Percentiles rank a stretch among this genome's conserved stretches.
Conservation (phyloP, 2,329 filamentous ascomycete species). For the Claviceps lovelessii region DNA sequence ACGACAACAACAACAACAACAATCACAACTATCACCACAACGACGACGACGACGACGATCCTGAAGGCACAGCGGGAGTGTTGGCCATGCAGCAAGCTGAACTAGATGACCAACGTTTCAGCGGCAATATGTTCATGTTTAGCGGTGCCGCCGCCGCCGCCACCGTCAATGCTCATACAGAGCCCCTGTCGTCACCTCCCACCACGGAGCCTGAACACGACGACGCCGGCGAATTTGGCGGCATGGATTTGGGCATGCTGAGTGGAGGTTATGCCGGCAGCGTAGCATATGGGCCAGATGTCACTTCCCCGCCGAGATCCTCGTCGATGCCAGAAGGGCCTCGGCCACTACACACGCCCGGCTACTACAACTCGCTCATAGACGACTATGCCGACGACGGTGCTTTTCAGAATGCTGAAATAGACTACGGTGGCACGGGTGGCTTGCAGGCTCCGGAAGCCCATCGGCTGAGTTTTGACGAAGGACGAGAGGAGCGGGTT, state of each 20-base stretch:
- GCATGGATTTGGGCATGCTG: constrained; percentile 59
- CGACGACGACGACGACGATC: constrained; percentile 49
- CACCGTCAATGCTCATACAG: background rate
- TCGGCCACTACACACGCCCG: constrained; percentile 34
- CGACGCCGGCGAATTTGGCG: constrained; percentile 58
- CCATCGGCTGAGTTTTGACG: constrained; percentile 76
- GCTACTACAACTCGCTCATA: constrained; percentile 17
- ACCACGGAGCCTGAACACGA: constrained; percentile 34
- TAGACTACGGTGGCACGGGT: constrained; percentile 84
- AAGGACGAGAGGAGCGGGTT: constrained; percentile 62
- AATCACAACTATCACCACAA: no score
- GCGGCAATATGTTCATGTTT: constrained; percentile 17
- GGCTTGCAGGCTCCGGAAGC: constrained; percentile 63
- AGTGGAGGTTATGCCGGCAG: constrained; percentile 54
- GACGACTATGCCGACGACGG: constrained; percentile 19
- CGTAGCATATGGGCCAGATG: constrained; percentile 34
- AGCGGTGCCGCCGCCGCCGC: constrained; percentile 2
- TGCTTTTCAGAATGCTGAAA: constrained; percentile 46
- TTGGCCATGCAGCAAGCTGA: constrained; percentile 76
- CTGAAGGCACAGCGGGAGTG: constrained; percentile 72
- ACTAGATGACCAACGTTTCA: constrained; percentile 49
- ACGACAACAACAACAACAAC: constrained; percentile 17
- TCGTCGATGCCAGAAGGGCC: constrained; percentile 28
- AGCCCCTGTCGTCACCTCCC: constrained; percentile 26
- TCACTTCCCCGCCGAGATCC: constrained; percentile 25